Evolutionary conservation across 371 early-diverging fungal genomes (phyloP).

Genomic region (Zychaea mexicana): DNA sequence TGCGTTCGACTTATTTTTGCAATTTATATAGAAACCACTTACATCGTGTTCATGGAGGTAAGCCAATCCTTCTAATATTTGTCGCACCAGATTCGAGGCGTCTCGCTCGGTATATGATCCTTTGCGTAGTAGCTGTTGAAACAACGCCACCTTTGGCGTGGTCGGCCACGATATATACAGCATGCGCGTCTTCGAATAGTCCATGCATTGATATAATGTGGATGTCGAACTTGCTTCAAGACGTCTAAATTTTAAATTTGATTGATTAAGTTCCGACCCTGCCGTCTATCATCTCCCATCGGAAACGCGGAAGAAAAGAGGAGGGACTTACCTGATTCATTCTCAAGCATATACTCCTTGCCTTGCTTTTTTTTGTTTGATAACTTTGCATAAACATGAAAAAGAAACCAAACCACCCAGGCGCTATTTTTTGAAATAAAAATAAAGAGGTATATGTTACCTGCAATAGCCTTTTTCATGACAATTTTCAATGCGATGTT

Average conservation of each 20-base stretch:
- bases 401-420: no score
- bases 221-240: slow-evolving; percentile 77
- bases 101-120: slow-evolving; percentile 83
- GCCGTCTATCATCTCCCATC: no score
- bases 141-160: slow-evolving; percentile 87
- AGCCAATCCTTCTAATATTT: slow-evolving; percentile 78
- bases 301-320: neutral
- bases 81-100: slow-evolving; percentile 64
- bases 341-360: slow-evolving; percentile 83
- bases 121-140: slow-evolving; percentile 77
- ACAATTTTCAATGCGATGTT: slow-evolving; percentile 82
- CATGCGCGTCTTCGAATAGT: slow-evolving; percentile 76
- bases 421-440: no score
- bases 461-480: slow-evolving; percentile 65
- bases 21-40: slow-evolving; percentile 8
- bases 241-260: slow-evolving; percentile 44
- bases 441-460: slow-evolving; percentile 19
- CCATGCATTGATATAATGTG: slow-evolving; percentile 79
- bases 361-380: slow-evolving; percentile 31
- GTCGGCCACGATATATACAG: slow-evolving; percentile 85
- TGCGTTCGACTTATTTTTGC: slow-evolving; percentile 81
- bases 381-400: neutral
- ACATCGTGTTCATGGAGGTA: slow-evolving; percentile 77
- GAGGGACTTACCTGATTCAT: slow-evolving; percentile 61
- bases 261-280: no score